phyloP scores from a whole-genome alignment of 805 yeast species.

The Scheffersomyces amazonensis region DNA sequence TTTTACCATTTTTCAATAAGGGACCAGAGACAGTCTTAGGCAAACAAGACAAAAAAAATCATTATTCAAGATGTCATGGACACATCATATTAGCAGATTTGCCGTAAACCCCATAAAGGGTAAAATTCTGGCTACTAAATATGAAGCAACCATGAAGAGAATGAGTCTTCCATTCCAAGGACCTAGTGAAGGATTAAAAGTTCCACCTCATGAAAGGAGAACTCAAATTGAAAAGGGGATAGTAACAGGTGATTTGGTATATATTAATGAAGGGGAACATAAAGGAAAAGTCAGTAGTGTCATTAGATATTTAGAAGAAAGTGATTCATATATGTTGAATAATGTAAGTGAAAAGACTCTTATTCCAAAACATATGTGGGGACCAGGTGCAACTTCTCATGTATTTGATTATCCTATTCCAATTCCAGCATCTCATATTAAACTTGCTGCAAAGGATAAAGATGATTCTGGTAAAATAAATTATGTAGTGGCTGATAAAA shows the following conservation, averaged over 20 bases:
- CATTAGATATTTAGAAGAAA: slow-evolving; percentile 52
- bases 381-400: slow-evolving; percentile 67
- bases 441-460: slow-evolving; percentile 74
- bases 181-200: not conserved
- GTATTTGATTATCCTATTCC: slow-evolving; percentile 67
- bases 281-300: slow-evolving; percentile 76
- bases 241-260: slow-evolving; percentile 74
- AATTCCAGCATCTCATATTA: slow-evolving; percentile 57
- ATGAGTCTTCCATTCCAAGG: not conserved
- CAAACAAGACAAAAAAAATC: no score
- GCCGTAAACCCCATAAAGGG: slow-evolving; percentile 2
- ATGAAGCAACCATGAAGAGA: not conserved
- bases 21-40: no score
- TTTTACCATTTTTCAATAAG: no score
- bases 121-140: no score
- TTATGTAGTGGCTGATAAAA: slow-evolving; percentile 76
- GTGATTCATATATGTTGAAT: slow-evolving; percentile 65
- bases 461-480: slow-evolving; percentile 61
- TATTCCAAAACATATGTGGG: slow-evolving; percentile 73
- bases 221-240: slow-evolving; percentile 53
- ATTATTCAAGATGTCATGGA: slow-evolving; percentile 12
- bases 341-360: slow-evolving; percentile 65
- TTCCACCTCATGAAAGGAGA: slow-evolving; percentile 30
- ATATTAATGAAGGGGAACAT: slow-evolving; percentile 65
- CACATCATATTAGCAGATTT: slow-evolving; percentile 17